Evolutionary conservation across 2,329 filamentous ascomycete species (phyloP).

Genomic region (Hortaea werneckii): DNA sequence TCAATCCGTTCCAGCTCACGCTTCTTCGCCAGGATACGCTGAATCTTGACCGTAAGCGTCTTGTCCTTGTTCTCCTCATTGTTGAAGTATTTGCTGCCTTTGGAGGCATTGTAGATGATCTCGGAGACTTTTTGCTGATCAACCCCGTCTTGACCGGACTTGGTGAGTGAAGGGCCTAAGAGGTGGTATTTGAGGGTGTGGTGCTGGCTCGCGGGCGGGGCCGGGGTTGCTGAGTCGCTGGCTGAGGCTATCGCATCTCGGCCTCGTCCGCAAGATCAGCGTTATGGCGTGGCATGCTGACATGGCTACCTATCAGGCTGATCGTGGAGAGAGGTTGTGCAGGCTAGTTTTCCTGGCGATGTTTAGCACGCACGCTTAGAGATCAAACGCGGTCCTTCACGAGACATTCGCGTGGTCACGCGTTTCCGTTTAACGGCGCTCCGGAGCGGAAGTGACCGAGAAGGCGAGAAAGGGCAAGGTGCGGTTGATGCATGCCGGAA

Average conservation of each 20-base stretch:
- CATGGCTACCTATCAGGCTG: neutral
- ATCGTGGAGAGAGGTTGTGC: too few species aligned
- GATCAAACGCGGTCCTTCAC: too few species aligned
- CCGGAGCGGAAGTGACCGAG: too few species aligned
- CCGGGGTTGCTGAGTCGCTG: neutral
- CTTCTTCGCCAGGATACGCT: constrained; percentile 66
- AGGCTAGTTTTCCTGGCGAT: too few species aligned
- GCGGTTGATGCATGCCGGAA: too few species aligned
- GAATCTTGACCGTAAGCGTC: constrained; percentile 75
- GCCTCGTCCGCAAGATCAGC: constrained; percentile 14
- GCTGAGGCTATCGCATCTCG: constrained; percentile 8
- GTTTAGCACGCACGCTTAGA: too few species aligned
- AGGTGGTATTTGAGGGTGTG: constrained; percentile 79
- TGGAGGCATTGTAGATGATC: constrained; percentile 93
- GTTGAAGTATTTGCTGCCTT: constrained; percentile 92
- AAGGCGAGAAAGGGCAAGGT: too few species aligned
- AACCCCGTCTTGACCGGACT: constrained; percentile 87
- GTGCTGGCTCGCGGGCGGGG: constrained; percentile 30
- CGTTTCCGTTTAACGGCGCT: too few species aligned
- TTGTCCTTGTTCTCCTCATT: constrained; percentile 79
- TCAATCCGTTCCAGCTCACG: constrained; percentile 64
- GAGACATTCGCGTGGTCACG: too few species aligned
- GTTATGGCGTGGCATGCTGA: constrained; percentile 13
- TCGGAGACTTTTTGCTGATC: constrained; percentile 92
- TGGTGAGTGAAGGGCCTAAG: constrained; percentile 81